Conservation (phyloP, 1,284 basidiomycete species). For the Boletus semigastroideus region DNA sequence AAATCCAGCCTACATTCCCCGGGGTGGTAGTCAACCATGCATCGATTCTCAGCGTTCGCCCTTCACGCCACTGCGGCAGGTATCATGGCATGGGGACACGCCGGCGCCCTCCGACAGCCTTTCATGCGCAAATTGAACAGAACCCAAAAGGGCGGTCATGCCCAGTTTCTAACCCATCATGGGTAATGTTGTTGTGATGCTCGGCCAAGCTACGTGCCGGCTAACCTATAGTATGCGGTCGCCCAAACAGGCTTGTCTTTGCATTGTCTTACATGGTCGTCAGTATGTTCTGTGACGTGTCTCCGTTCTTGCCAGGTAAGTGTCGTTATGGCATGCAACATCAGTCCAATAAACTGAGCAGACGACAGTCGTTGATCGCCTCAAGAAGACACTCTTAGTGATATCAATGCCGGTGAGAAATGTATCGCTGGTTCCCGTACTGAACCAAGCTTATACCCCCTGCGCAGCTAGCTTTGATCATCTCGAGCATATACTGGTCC, state of each 20-base stretch:
- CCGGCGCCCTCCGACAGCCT: no score
- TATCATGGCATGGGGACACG: slow-evolving; percentile 51
- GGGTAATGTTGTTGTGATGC: slow-evolving; percentile 52
- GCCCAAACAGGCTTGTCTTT: slow-evolving; percentile 15
- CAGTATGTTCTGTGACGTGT: slow-evolving; percentile 26
- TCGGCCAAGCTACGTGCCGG: no score
- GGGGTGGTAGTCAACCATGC: no score
- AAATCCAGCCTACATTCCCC: no score
- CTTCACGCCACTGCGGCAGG: slow-evolving; percentile 43
- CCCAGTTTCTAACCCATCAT: slow-evolving; percentile 75
- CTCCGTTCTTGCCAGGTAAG: slow-evolving; percentile 24
- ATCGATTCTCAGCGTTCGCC: slow-evolving; percentile 12
- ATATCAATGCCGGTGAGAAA: slow-evolving; percentile 28
- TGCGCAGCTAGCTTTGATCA: background rate
- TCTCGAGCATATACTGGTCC: background rate
- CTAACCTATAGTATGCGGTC: background rate
- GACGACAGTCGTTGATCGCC: slow-evolving; percentile 10
- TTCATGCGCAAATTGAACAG: background rate
- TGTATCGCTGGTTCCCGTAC: no score
- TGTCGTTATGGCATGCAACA: background rate
- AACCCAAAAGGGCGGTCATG: slow-evolving; percentile 51
- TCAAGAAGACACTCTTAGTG: slow-evolving; percentile 28
- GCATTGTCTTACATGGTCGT: slow-evolving; percentile 31
- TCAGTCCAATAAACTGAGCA: background rate
- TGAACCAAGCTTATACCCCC: background rate